These are phyloP conservation scores for Toxicodendron radicans DNA, from an alignment of 345 rosid species.

Conservation along the genomic window DNA sequence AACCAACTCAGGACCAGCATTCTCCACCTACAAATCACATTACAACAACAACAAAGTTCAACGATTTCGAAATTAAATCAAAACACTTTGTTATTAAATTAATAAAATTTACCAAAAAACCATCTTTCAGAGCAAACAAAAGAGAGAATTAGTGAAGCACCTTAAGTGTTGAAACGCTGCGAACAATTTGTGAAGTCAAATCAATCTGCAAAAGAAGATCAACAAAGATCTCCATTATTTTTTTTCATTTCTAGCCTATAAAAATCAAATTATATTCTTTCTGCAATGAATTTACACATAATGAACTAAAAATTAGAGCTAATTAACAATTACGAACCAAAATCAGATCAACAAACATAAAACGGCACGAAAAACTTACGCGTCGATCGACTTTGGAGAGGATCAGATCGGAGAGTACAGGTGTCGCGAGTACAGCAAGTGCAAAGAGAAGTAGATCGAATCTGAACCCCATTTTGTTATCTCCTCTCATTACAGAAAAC, in stretches of 20 bases:
- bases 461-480: conserved; percentile 36
- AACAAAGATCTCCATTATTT: neutral
- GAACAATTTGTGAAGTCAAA: conserved; percentile 78
- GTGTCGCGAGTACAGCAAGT: conserved; percentile 45
- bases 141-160: conserved; percentile 31
- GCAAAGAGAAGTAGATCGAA: conserved; percentile 43
- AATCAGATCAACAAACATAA: conserved; percentile 8
- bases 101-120: neutral
- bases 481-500: neutral
- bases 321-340: neutral
- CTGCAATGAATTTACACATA: neutral
- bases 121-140: neutral
- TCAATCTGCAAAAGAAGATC: conserved; percentile 60
- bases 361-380: conserved; percentile 51
- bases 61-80: neutral
- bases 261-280: neutral
- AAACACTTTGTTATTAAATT: neutral
- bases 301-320: neutral
- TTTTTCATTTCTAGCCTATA: neutral
- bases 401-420: conserved; percentile 75
- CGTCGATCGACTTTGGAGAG: conserved; percentile 90
- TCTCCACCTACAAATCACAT: conserved; percentile 53
- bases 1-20: conserved; percentile 60
- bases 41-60: neutral
- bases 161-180: conserved; percentile 69